Evolutionary conservation across 2,329 filamentous ascomycete species (phyloP).

Genomic region (Emmonsiellopsis sp.): DNA sequence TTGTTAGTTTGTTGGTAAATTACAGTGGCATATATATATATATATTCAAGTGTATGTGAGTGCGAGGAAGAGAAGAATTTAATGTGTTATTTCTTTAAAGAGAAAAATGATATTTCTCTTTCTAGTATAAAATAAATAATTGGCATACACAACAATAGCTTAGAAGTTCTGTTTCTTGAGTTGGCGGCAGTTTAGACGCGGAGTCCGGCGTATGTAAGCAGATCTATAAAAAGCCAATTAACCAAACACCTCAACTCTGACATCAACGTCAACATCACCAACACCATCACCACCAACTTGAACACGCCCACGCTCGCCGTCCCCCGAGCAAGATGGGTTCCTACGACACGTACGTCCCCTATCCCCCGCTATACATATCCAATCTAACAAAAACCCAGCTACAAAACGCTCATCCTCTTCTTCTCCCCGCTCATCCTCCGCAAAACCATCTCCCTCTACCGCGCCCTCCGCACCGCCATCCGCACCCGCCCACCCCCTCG

Average conservation of each 20-base stretch:
- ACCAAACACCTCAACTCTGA: background rate
- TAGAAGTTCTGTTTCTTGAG: too few relatives aligned
- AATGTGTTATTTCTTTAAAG: too few relatives aligned
- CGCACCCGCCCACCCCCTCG: slow-evolving; percentile 25
- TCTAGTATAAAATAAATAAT: too few relatives aligned
- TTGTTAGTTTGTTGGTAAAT: too few relatives aligned
- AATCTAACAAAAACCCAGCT: slow-evolving; percentile 15
- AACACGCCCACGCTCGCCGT: background rate
- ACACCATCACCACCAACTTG: background rate
- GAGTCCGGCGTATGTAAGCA: too few relatives aligned
- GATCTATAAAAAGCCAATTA: background rate
- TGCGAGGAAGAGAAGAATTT: too few relatives aligned
- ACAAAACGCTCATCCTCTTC: slow-evolving; percentile 36
- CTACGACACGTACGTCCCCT: slow-evolving; percentile 12
- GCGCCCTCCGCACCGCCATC: slow-evolving; percentile 22
- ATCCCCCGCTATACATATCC: background rate
- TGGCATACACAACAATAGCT: too few relatives aligned
- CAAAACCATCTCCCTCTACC: slow-evolving; percentile 29
- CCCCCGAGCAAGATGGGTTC: slow-evolving; percentile 12
- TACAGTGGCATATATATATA: too few relatives aligned
- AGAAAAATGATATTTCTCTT: too few relatives aligned
- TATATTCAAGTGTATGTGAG: too few relatives aligned
- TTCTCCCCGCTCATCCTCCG: slow-evolving; percentile 35
- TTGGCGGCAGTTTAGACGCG: too few relatives aligned
- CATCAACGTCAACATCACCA: background rate